Base-by-base conservation (phyloP, 1,139 yeast genomes). In the Arxiozyma bovina region DNA sequence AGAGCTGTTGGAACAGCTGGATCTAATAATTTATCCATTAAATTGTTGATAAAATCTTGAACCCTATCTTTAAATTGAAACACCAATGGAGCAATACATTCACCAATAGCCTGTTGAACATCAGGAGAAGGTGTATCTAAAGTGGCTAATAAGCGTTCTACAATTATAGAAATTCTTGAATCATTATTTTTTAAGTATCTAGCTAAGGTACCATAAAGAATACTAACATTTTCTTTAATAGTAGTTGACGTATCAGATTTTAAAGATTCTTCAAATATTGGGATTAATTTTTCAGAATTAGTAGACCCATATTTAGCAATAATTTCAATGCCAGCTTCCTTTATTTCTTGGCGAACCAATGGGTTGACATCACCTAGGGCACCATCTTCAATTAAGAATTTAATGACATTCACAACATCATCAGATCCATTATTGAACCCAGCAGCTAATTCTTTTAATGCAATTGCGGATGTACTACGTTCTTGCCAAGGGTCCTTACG, bases 121-220 rank as follows among this genome's bases (percentile, higher is more conserved):
- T 84, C 86, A 66, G 87, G 95, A 9, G 95, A 86, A 1, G 97
- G 96, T 0, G 95, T 86, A 51, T 83, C 88, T 52, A 93, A 76
- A 3, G 98, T 87, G 52, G 77, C 74, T 53, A 93, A 68, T 60
- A 93, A 74, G 62, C 90, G 78, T 41, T 82, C 83, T 49, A 89
- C 81, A 61, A 90, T 85, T 3, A 77, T 73, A 21, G 74, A 71
- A 55, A 90, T 75, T 69, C 96, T 79, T 5, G 75, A 65, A 66
- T 91, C 98, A 22, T 77, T 72, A 0, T 78, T 61, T 22, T 79
- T 74, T 70, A 91, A 77, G 72, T 91, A 96, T 60, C 87, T 83
- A 17, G 96, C 96, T 58, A 90, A 76, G 1, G 93, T 81, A 64
- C 97, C 98, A 65, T 90, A 91, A 54, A 90, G 75, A 57, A 91